These are phyloP conservation scores for Eleusine coracana DNA, from an alignment of 176 grass and related monocot genomes.

Conservation along the genomic window DNA sequence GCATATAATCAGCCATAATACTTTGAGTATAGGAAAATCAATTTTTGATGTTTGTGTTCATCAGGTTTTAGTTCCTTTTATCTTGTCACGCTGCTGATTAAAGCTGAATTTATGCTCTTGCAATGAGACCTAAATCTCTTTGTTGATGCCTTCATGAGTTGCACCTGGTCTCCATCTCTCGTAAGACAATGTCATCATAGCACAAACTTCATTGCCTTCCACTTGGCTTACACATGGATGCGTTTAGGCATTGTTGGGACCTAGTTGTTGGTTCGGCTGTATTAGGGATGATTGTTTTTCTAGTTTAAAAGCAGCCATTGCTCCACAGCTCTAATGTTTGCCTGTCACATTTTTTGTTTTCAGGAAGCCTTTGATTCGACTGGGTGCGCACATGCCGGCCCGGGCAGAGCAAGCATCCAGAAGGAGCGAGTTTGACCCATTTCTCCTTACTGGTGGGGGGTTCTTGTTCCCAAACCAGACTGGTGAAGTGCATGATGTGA, in stretches of 20 bases:
- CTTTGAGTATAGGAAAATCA: neutral
- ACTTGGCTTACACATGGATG: conserved; percentile 50
- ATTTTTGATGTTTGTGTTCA: neutral
- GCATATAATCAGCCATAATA: neutral
- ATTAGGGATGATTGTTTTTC: conserved; percentile 46
- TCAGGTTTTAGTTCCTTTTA: neutral
- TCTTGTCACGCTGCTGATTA: neutral
- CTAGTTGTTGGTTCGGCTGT: conserved; percentile 59
- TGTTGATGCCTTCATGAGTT: neutral
- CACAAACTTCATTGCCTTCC: conserved; percentile 35
- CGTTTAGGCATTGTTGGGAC: conserved; percentile 46
- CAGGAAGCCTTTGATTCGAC: conserved; percentile 79
- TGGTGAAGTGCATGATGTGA: conserved; percentile 63
- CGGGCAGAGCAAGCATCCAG: conserved; percentile 72
- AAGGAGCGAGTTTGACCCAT: conserved; percentile 61
- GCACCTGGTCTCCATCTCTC: conserved; percentile 3
- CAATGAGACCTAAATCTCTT: neutral
- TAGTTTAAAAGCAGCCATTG: conserved; percentile 22
- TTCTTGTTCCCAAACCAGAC: conserved; percentile 59
- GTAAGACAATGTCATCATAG: conserved; percentile 39
- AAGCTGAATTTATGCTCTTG: conserved; percentile 4
- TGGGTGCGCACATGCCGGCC: conserved; percentile 89
- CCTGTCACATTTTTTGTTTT: conserved; percentile 16
- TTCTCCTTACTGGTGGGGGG: conserved; percentile 55
- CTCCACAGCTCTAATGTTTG: conserved; percentile 11